phyloP scores from a whole-genome alignment of 441 rosid species.

The Jatropha podagrica region DNA sequence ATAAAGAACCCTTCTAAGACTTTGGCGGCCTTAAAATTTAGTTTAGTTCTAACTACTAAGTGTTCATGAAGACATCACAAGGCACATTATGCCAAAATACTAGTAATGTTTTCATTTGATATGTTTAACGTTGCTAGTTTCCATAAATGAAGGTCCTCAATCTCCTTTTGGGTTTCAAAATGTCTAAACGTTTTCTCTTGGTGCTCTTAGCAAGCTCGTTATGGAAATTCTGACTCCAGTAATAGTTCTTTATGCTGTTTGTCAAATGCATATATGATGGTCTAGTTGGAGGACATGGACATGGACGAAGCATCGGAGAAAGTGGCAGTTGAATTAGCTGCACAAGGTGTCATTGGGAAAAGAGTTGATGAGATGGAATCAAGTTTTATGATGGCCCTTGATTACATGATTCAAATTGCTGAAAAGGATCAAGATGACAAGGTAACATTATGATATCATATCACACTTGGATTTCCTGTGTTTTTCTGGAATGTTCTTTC shows the following conservation, averaged over 20 bases:
- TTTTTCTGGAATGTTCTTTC: background rate
- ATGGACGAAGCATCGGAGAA: conserved; percentile 89
- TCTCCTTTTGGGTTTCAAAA: background rate
- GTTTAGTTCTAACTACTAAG: background rate
- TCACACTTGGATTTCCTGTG: background rate
- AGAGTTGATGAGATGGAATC: conserved; percentile 94
- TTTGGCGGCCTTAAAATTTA: background rate
- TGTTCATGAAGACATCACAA: background rate
- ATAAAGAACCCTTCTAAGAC: background rate
- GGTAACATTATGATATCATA: conserved; percentile 38
- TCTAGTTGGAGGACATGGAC: conserved; percentile 79
- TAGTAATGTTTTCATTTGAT: background rate
- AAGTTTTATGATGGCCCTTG: conserved; percentile 93
- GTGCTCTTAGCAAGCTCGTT: background rate
- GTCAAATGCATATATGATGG: conserved; percentile 13
- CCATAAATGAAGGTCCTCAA: too few relatives aligned
- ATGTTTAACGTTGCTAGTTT: background rate
- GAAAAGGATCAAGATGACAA: conserved; percentile 78
- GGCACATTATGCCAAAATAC: background rate
- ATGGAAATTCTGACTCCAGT: conserved; percentile 6
- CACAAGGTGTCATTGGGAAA: conserved; percentile 93
- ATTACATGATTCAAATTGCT: conserved; percentile 89
- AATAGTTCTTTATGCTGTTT: background rate
- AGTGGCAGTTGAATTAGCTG: conserved; percentile 89
- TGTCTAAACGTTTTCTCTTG: conserved; percentile 5